Base-by-base conservation (phyloP, 345 rosid genomes). In the Eucalyptus erythrocorys region DNA sequence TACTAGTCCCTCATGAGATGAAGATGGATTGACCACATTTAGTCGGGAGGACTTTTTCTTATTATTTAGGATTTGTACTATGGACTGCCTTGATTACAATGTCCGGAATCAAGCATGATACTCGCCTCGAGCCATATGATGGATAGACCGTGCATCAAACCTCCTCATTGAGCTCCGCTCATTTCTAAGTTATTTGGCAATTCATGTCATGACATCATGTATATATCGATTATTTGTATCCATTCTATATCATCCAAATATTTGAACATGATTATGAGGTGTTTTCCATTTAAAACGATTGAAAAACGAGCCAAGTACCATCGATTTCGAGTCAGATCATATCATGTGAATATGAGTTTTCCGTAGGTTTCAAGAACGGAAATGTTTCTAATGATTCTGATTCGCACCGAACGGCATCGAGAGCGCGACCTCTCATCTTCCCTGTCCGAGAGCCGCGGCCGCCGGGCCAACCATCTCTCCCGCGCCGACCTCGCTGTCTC, bases 331-430 rank as follows among this genome's bases (percentile, higher is more conserved):
- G 61, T 55, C 3, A 24, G 61, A 55, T 55, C 61, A 55, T 55
- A 55, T 10, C 61, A 55, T 55, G 61, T 0, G 30, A 55, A 0
- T 12, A 55, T 5, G 30, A 55, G 61, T 0, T 55, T 34, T 11
- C 37, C 13, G 81, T 34, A 34, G 12, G 81, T 68, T 68, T 68
- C 43, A 68, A 68, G 81, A 34, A 68, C 43, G 43, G 81, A 37
- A 6, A 34, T 34, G 81, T 34, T 68, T 34, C 26, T 17, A 6
- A 34, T 68, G 24, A 8, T 19, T 34, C 26, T 10, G 43, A 42
- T 40, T 13, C 27, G 84, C 84, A 76, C 84, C 47, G 0, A 10
- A 5, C 26, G 43, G 26, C 82, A 37, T 37, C 7, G 47, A 76
- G 84, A 76, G 84, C 84, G 84, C 12, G 84, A 76, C 84, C 84